These are phyloP conservation scores for Flaveria trinervia DNA, from an alignment of 129 eudicot genomes.

Conservation along the genomic window DNA sequence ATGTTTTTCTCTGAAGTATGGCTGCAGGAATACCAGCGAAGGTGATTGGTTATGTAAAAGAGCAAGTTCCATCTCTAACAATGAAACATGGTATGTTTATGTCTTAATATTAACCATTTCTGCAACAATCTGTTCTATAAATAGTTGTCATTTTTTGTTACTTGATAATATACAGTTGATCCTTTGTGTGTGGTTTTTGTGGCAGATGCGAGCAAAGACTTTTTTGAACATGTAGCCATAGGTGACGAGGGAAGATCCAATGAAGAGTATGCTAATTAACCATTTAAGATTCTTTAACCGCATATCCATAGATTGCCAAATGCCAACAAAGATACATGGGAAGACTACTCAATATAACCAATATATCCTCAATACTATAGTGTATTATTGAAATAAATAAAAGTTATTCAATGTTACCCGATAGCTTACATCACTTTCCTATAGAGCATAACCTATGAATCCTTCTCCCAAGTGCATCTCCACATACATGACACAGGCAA, in stretches of 20 bases:
- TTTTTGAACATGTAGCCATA: slow-evolving; percentile 50
- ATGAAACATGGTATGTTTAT: slow-evolving; percentile 69
- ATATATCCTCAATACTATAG: slow-evolving; percentile 12
- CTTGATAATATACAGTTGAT: slow-evolving; percentile 1
- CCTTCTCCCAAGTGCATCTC: neutral
- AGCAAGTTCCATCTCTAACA: slow-evolving; percentile 71
- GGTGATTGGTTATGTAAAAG: slow-evolving; percentile 65
- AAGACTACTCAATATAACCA: slow-evolving; percentile 3
- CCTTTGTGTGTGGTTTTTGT: neutral
- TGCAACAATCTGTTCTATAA: neutral
- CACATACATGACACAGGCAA: neutral
- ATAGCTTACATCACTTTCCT: neutral
- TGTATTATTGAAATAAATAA: slow-evolving; percentile 16
- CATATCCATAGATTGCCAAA: slow-evolving; percentile 5
- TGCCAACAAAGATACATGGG: slow-evolving; percentile 9
- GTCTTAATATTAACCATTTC: neutral
- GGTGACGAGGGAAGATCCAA: slow-evolving; percentile 44
- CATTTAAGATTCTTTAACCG: slow-evolving; percentile 7
- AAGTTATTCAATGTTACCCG: slow-evolving; percentile 10
- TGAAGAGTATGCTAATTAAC: slow-evolving; percentile 28
- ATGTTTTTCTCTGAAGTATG: slow-evolving; percentile 43
- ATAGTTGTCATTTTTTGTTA: neutral
- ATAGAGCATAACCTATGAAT: neutral
- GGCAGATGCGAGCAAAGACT: slow-evolving; percentile 67
- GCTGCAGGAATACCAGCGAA: slow-evolving; percentile 76